Evolutionary conservation across 148 eudicot genomes (phyloP).

Genomic region (Chenopodium berlandieri): DNA sequence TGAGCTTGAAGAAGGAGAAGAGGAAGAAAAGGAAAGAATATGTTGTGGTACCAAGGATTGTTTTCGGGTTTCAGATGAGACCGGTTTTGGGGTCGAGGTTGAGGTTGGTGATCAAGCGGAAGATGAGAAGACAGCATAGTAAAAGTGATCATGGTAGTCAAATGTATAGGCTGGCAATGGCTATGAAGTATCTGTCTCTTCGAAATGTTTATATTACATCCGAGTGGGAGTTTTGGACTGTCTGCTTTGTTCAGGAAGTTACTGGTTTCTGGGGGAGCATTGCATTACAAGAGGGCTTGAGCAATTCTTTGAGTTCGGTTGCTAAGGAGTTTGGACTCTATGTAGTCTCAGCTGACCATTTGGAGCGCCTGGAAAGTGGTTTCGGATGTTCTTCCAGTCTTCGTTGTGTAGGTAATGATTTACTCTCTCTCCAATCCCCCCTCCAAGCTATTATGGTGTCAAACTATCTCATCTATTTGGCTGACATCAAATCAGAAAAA

Average conservation of each 20-base stretch:
- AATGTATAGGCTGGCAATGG: conserved; percentile 29
- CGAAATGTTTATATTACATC: conserved; percentile 17
- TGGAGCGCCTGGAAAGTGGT: conserved; percentile 27
- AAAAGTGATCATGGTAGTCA: conserved; percentile 18
- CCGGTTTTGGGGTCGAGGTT: conserved; percentile 16
- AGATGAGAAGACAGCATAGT: conserved; percentile 2
- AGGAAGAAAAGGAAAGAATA: neutral
- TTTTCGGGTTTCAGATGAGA: conserved; percentile 20
- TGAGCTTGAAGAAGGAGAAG: neutral
- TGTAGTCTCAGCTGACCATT: conserved; percentile 19
- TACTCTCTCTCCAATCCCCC: neutral
- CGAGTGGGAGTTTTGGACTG: conserved; percentile 30
- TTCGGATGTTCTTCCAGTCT: conserved; percentile 17
- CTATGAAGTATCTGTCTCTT: conserved; percentile 17
- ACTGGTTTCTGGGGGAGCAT: conserved; percentile 29
- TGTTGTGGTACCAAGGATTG: neutral
- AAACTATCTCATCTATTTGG: neutral
- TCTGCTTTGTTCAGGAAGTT: conserved; percentile 16
- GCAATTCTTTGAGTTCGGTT: conserved; percentile 3
- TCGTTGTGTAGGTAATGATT: conserved; percentile 22
- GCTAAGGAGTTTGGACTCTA: conserved; percentile 13
- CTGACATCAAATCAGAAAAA: neutral
- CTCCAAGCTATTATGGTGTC: neutral
- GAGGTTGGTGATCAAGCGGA: conserved; percentile 9
- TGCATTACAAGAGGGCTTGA: conserved; percentile 22